phyloP scores from a whole-genome alignment of 192 early-diverging fungal genomes.

The Dissophora ornata region DNA sequence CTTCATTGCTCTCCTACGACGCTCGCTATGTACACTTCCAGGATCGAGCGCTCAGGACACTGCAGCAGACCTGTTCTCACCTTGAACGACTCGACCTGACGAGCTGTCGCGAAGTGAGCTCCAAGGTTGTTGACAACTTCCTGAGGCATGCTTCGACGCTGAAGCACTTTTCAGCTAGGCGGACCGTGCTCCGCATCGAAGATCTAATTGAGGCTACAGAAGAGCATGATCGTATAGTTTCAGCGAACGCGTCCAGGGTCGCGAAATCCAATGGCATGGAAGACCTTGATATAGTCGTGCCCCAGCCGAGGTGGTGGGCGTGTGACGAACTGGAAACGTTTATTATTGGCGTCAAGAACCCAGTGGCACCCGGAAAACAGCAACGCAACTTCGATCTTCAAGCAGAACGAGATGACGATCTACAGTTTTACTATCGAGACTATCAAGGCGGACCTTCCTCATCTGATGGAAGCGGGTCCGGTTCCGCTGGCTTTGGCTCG shows the following conservation, averaged over 20 bases:
- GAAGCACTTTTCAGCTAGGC: constrained; percentile 16
- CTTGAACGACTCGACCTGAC: constrained; percentile 25
- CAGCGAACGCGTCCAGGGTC: not conserved
- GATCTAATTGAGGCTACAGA: constrained; percentile 12
- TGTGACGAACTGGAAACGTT: constrained; percentile 27
- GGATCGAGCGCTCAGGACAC: constrained; percentile 10
- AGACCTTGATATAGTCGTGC: too few species aligned
- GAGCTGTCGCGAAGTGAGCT: constrained; percentile 18
- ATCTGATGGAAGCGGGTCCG: not conserved
- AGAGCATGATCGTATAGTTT: not conserved
- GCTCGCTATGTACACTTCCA: constrained; percentile 31
- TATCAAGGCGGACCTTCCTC: constrained; percentile 7
- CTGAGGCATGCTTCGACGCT: not conserved
- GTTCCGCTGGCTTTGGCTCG: too few species aligned
- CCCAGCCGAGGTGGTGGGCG: constrained; percentile 14
- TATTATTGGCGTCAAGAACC: constrained; percentile 26
- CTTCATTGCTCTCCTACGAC: constrained; percentile 13
- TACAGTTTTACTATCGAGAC: constrained; percentile 22
- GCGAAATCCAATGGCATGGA: too few species aligned
- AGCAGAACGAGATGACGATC: constrained; percentile 5
- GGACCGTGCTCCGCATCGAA: constrained; percentile 1
- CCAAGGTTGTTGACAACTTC: constrained; percentile 6
- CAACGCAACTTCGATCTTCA: not conserved
- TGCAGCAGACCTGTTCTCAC: constrained; percentile 10
- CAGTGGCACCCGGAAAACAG: not conserved